These are phyloP conservation scores for Eucalyptus albens DNA, from an alignment of 345 rosid species.

Conservation along the genomic window DNA sequence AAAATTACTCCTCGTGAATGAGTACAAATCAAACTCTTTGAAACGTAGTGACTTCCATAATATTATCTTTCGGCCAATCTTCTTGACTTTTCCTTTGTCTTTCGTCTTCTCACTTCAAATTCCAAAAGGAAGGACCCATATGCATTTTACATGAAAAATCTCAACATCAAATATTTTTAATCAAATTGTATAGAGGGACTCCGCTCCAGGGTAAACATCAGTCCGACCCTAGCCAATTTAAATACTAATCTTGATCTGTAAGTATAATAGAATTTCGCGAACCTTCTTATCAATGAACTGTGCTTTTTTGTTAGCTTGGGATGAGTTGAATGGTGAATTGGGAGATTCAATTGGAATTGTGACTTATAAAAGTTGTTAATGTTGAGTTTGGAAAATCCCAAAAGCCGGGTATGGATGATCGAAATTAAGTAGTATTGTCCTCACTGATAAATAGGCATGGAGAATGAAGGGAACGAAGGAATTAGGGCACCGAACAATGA, in stretches of 20 bases:
- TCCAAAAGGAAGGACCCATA: neutral
- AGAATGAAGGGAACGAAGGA: neutral
- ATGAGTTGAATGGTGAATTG: neutral
- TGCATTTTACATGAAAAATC: neutral
- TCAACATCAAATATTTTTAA: neutral
- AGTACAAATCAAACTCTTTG: neutral
- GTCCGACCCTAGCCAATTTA: neutral
- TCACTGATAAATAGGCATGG: neutral
- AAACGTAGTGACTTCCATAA: neutral
- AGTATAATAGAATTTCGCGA: neutral
- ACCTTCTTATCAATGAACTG: neutral
- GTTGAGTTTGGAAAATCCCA: neutral
- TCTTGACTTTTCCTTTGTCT: neutral
- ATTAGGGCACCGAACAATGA: neutral
- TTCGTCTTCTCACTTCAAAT: neutral
- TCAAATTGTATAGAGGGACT: neutral
- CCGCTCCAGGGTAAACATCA: neutral
- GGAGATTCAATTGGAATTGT: neutral
- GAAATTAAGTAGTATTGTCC: neutral
- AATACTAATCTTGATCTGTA: neutral
- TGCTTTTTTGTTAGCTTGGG: neutral
- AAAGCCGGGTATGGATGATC: neutral
- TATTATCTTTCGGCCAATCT: neutral
- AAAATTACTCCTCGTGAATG: neutral
- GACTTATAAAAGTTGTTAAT: neutral